Evolutionary conservation across 208 protist genomes (phyloP).

Genomic region (Leishmania guyanensis): DNA sequence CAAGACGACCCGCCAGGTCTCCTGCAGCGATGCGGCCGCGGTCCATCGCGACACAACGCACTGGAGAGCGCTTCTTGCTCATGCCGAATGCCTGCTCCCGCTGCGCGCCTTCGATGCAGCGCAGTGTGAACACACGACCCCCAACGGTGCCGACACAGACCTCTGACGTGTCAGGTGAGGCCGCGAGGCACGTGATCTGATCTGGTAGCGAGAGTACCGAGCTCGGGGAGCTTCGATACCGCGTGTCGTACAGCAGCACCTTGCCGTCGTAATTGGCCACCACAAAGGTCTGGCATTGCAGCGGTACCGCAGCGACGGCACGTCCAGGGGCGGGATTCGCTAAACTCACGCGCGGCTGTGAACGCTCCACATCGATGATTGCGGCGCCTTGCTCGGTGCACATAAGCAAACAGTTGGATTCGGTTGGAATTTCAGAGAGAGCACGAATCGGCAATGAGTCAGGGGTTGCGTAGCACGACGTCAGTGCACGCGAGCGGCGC

Average conservation of each 20-base stretch:
- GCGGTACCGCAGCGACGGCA: constrained; percentile 37
- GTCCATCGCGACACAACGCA: constrained; percentile 37
- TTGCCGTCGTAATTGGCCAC: constrained; percentile 75
- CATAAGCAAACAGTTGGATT: constrained; percentile 33
- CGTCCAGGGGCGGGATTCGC: constrained; percentile 41
- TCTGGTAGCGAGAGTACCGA: constrained; percentile 57
- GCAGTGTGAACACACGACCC: constrained; percentile 64
- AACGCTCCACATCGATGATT: constrained; percentile 49
- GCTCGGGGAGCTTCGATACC: constrained; percentile 23
- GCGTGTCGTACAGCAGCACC: constrained; percentile 62
- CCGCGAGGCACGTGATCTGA: constrained; percentile 49
- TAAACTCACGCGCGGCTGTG: constrained; percentile 18
- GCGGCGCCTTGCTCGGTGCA: constrained; percentile 42
- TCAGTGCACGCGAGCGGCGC: constrained; percentile 35
- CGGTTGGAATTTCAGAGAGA: constrained; percentile 22
- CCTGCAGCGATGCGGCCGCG: constrained; percentile 45
- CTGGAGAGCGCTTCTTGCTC: constrained; percentile 43
- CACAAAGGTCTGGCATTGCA: constrained; percentile 33
- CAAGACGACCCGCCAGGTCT: constrained; percentile 44
- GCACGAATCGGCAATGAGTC: constrained; percentile 36
- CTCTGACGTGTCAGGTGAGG: constrained; percentile 25
- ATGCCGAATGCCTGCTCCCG: constrained; percentile 68
- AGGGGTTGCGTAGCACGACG: constrained; percentile 34
- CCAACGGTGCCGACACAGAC: constrained; percentile 58
- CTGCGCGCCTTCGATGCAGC: constrained; percentile 38